A percentile compares a stretch with the other conserved stretches of the same genome.
Conservation (phyloP, 352 stramenopile genomes). For the Paralagenidium karlingii region DNA sequence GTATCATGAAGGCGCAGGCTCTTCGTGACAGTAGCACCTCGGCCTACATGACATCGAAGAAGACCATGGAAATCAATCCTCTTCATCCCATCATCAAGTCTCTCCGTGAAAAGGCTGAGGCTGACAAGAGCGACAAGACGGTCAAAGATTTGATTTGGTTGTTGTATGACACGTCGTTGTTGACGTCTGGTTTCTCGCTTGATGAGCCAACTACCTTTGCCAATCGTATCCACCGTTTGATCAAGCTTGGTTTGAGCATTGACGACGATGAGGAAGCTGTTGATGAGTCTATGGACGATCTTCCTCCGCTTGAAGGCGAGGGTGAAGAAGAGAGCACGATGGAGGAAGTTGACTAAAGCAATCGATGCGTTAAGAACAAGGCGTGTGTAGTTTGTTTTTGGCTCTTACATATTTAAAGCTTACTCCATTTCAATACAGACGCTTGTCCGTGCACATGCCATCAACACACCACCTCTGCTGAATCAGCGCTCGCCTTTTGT, state of each 20-base stretch:
- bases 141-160: conserved; percentile 99
- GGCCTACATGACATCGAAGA: conserved; percentile 99
- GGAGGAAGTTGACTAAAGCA: conserved; percentile 99
- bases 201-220: conserved; percentile 99
- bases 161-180: conserved; percentile 98
- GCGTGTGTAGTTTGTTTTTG: too few species aligned
- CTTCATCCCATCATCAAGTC: conserved; percentile 97
- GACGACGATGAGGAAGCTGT: conserved; percentile 95
- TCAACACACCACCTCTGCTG: too few species aligned
- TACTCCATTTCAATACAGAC: too few species aligned
- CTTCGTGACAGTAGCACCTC: conserved; percentile 95
- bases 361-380: too few species aligned
- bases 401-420: too few species aligned
- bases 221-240: conserved; percentile 98
- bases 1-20: conserved; percentile 99
- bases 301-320: conserved; percentile 94
- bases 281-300: conserved; percentile 93
- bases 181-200: conserved; percentile 98
- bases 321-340: conserved; percentile 95
- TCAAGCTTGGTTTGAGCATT: conserved; percentile 98
- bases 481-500: too few species aligned
- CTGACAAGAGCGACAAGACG: conserved; percentile 98
- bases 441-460: too few species aligned
- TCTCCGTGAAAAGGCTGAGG: conserved; percentile 96
- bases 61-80: conserved; percentile 99